Evolutionary conservation across 2,329 filamentous ascomycete species (phyloP).

Genomic region (Peltaster fructicola): DNA sequence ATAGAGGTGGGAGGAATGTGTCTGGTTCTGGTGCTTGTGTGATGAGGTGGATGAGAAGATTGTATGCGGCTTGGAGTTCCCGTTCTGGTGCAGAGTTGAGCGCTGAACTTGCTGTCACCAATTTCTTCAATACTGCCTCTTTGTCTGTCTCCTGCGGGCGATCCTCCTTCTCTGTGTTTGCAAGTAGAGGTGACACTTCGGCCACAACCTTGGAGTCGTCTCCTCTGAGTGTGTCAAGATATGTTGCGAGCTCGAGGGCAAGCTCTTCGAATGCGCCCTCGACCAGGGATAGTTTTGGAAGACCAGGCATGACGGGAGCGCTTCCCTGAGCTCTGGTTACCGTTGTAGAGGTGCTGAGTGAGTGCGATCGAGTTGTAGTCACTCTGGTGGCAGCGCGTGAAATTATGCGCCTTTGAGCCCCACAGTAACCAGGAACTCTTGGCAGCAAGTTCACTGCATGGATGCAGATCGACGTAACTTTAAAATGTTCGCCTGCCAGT

Average conservation of each 20-base stretch:
- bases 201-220: conserved; percentile 38
- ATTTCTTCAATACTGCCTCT: conserved; percentile 74
- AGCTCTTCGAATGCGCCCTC: conserved; percentile 91
- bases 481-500: too few species aligned
- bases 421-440: too few species aligned
- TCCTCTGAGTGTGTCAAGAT: conserved; percentile 63
- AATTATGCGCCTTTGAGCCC: too few species aligned
- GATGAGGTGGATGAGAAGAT: conserved; percentile 86
- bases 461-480: too few species aligned
- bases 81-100: conserved; percentile 84
- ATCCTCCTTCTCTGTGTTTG: conserved; percentile 24
- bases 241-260: conserved; percentile 83
- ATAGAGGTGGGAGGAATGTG: conserved; percentile 74
- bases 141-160: conserved; percentile 40
- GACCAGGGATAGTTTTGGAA: conserved; percentile 49
- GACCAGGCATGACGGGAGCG: conserved; percentile 38
- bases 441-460: too few species aligned
- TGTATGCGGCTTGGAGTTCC: conserved; percentile 91
- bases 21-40: conserved; percentile 70
- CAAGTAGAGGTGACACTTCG: conserved; percentile 53
- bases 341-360: too few species aligned
- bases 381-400: too few species aligned
- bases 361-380: too few species aligned
- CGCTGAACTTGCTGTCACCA: conserved; percentile 60
- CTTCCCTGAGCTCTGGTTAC: too few species aligned